These are phyloP conservation scores for Xylaria sp. DNA, from an alignment of 495 filamentous ascomycete species.

Conservation along the genomic window DNA sequence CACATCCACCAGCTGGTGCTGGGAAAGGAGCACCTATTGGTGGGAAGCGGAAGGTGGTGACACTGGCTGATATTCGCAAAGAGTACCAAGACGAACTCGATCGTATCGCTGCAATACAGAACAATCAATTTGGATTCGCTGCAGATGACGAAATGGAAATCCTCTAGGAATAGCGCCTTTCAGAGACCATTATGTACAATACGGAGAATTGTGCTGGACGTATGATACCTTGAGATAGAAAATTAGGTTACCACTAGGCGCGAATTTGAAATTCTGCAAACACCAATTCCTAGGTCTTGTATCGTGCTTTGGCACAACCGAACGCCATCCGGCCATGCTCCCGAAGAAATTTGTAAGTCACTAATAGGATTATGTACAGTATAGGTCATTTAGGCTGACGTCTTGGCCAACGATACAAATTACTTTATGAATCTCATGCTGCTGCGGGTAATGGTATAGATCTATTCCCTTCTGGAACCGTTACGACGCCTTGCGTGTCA, in stretches of 20 bases:
- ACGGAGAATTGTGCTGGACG: conserved; percentile 34
- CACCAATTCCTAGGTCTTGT: conserved; percentile 25
- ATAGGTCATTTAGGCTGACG: conserved; percentile 5
- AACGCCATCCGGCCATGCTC: conserved; percentile 43
- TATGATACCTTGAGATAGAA: conserved; percentile 43
- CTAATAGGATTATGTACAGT: conserved; percentile 29
- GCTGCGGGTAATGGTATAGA: conserved; percentile 31
- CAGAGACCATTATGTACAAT: conserved; percentile 37
- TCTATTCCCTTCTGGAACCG: conserved; percentile 39
- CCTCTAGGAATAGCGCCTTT: conserved; percentile 38
- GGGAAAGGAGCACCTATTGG: conserved; percentile 31
- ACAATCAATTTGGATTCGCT: conserved; percentile 62
- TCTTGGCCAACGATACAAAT: conserved; percentile 17
- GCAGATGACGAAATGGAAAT: conserved; percentile 56
- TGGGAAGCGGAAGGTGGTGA: conserved; percentile 68
- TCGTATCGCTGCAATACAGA: conserved; percentile 67
- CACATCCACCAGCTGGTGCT: conserved; percentile 24
- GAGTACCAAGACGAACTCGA: conserved; percentile 90
- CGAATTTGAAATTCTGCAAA: conserved; percentile 20
- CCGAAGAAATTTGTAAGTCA: conserved; percentile 22
- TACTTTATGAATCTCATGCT: conserved; percentile 24
- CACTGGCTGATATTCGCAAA: conserved; percentile 80
- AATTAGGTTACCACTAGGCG: conserved; percentile 12
- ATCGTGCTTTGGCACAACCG: conserved; percentile 27
- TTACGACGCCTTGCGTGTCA: conserved; percentile 33